Evolutionary conservation across 83 land plant genomes (phyloP).

Genomic region (Picea abies): DNA sequence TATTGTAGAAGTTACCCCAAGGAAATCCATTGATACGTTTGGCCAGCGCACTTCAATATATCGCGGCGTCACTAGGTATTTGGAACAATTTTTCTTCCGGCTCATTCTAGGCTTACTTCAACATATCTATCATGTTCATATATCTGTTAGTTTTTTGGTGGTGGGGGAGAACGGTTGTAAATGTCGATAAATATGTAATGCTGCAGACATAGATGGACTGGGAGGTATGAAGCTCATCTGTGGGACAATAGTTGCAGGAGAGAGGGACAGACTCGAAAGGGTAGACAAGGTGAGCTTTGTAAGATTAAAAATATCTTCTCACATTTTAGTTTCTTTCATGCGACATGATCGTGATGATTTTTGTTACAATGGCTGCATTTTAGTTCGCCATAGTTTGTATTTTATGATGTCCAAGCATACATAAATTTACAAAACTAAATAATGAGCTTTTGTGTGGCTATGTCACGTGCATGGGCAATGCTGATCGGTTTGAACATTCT

Average conservation of each 20-base stretch:
- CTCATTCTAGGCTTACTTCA: too few relatives aligned
- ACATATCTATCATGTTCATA: too few relatives aligned
- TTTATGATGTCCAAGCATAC: not conserved
- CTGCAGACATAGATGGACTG: constrained; percentile 96
- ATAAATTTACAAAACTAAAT: not conserved
- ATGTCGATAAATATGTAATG: too few relatives aligned
- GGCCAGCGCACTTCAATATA: constrained; percentile 97
- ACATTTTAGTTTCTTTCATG: too few relatives aligned
- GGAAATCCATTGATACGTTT: constrained; percentile 90
- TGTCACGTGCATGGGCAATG: not conserved
- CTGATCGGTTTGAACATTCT: not conserved
- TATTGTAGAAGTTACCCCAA: constrained; percentile 57
- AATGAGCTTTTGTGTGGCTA: not conserved
- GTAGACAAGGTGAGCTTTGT: constrained; percentile 79
- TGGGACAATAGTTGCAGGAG: constrained; percentile 99
- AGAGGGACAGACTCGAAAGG: constrained; percentile 98
- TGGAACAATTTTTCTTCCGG: too few relatives aligned
- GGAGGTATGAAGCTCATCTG: constrained; percentile 95
- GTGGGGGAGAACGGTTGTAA: too few relatives aligned
- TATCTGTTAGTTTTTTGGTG: too few relatives aligned
- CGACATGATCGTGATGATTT: too few relatives aligned
- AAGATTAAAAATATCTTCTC: too few relatives aligned
- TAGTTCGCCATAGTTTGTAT: not conserved
- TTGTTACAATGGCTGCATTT: too few relatives aligned
- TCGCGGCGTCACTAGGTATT: constrained; percentile 93